These are phyloP conservation scores for Pseudozyma pruni DNA, from an alignment of 1,284 basidiomycete genomes.

Conservation along the genomic window DNA sequence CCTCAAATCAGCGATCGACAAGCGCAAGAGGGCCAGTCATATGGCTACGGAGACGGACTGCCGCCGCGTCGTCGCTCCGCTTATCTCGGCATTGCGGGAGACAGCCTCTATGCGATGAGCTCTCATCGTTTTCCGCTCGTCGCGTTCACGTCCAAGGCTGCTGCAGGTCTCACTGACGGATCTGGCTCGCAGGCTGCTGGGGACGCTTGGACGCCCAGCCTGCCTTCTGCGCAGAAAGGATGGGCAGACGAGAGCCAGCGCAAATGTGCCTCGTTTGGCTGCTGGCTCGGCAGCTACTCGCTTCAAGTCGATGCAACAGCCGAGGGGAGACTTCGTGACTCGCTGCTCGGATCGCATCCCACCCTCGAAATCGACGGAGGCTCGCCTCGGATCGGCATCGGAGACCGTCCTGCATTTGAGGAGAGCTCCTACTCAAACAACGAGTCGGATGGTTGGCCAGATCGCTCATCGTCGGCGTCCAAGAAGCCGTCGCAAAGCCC, in stretches of 20 bases:
- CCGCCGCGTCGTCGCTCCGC: constrained; percentile 32
- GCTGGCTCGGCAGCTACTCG: constrained; percentile 58
- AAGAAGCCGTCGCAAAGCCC: constrained; percentile 12
- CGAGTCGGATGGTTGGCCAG: constrained; percentile 8
- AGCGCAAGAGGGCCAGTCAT: constrained; percentile 1
- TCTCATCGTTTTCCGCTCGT: constrained; percentile 54
- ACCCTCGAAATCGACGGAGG: constrained; percentile 43
- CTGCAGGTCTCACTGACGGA: constrained; percentile 28
- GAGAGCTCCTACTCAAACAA: constrained; percentile 9
- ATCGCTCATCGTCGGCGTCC: constrained; percentile 21
- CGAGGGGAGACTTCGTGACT: constrained; percentile 34
- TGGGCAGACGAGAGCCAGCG: constrained; percentile 43
- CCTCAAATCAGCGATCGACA: constrained; percentile 41
- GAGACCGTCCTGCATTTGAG: constrained; percentile 30
- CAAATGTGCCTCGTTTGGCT: constrained; percentile 52
- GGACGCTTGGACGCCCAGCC: constrained; percentile 11
- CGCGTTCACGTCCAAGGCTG: constrained; percentile 44
- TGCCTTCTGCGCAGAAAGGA: constrained; percentile 35
- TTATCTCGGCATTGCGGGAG: constrained; percentile 58
- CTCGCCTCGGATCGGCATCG: constrained; percentile 32
- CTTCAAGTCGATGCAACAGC: constrained; percentile 40
- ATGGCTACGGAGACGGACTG: neutral
- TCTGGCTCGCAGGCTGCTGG: constrained; percentile 11
- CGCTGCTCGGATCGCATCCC: constrained; percentile 28
- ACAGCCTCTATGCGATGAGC: constrained; percentile 62